Evolutionary conservation across 2,329 filamentous ascomycete species (phyloP), one percentile per base, ranked within the genome.

Genomic region (Elsinoe batatas): DNA sequence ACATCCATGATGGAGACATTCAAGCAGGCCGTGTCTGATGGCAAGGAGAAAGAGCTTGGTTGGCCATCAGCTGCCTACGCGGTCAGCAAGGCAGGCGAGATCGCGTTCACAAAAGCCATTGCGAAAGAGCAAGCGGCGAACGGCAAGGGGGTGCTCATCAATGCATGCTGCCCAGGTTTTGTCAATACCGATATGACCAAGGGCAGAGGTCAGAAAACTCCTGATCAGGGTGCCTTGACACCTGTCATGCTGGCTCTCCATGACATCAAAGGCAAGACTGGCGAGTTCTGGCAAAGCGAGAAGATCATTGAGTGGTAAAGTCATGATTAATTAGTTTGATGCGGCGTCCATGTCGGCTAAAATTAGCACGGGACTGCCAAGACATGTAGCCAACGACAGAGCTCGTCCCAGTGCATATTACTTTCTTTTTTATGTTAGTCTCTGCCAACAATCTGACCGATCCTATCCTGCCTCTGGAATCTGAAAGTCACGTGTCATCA

Each of bases 21-120:
- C 64, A 65, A 69, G 2, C 59, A 66, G 3, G 75, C 73, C 0
- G 77, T 79, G 0, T 67, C 69, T n/a, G 65, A 65, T 10, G 74
- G 73, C 0, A 71, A 64, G 20, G 72, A 78, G 60, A 72, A 73
- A 49, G 68, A 75, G 42, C 64, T 69, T 2, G 76, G 77, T 0
- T 80, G 76, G 64, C 76, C 75, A 1, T 73, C 70, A 36, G 71
- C 74, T 2, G 76, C 73, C 8, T 80, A 80, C 61, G 72, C 72
- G 0, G 72, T 76, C 5, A 67, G 64, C 53, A 70, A 69, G 56
- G 66, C 68, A 11, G 68, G 68, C 13, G 63, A 63, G 58, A 69
- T 64, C 3, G 68, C 65, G 1, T 62, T 66, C 54, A 70, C 68
- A n/a, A 67, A 67, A 47, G 67, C 59, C 5, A 58, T 70, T 15